Conservation (phyloP, 768 basidiomycete genomes). For the Termitomyces sp. region DNA sequence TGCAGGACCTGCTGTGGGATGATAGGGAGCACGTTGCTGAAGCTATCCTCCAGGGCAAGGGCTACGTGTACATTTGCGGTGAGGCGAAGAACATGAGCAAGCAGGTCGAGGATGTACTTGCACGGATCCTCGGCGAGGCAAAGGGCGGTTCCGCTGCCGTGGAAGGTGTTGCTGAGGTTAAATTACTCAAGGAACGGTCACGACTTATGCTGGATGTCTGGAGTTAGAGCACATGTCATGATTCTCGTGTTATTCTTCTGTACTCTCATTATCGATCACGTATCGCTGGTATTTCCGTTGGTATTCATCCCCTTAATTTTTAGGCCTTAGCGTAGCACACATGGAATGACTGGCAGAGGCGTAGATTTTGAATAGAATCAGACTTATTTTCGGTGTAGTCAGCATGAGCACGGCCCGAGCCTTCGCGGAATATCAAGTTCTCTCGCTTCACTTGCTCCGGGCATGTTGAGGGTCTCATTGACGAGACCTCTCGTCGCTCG, state of each 20-base stretch:
- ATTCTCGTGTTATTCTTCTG: conserved; percentile 4
- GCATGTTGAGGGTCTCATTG: conserved; percentile 33
- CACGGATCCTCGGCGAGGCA: conserved; percentile 82
- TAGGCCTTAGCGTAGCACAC: conserved; percentile 10
- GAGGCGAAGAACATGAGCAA: conserved; percentile 97
- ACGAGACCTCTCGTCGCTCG: conserved; percentile 24
- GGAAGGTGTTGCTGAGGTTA: conserved; percentile 89
- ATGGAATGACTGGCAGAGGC: conserved; percentile 8
- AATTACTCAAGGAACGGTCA: conserved; percentile 92
- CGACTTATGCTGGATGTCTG: conserved; percentile 86
- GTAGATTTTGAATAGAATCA: conserved; percentile 15
- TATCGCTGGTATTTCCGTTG: conserved; percentile 3
- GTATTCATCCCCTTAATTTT: conserved; percentile 16
- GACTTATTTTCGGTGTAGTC: background rate
- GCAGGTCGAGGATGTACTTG: conserved; percentile 87
- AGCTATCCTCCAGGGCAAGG: conserved; percentile 90
- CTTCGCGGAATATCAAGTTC: background rate
- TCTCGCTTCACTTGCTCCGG: conserved; percentile 4
- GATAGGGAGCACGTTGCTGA: conserved; percentile 80
- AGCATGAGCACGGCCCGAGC: background rate
- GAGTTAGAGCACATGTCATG: conserved; percentile 48
- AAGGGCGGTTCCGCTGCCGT: conserved; percentile 88
- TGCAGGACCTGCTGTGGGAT: conserved; percentile 96
- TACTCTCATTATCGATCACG: conserved; percentile 4
- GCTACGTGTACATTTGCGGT: conserved; percentile 96